Evolutionary conservation across 2,329 filamentous ascomycete genomes (phyloP).

Genomic region (Colletotrichum sp.): DNA sequence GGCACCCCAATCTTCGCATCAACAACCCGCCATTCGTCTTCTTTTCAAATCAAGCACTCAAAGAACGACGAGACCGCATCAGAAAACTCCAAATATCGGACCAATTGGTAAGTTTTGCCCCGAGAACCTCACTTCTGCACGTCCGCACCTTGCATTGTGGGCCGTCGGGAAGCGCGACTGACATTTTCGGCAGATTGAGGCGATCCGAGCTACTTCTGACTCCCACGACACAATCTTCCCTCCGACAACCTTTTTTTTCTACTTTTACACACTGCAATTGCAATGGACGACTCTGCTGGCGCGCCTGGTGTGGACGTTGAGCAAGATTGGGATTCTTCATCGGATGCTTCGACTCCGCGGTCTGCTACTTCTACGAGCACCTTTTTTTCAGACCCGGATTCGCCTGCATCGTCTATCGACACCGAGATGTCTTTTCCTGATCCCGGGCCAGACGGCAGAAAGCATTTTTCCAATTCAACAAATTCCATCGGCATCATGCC

Average conservation of each 20-base stretch:
- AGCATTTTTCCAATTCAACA: rapidly evolving
- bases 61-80: neutral
- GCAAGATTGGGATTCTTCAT: neutral
- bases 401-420: neutral
- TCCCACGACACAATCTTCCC: neutral
- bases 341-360: neutral
- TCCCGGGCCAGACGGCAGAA: rapidly evolving
- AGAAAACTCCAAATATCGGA: neutral
- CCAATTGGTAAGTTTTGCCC: neutral
- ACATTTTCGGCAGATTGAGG: neutral
- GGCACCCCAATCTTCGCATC: neutral
- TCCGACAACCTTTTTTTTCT: neutral
- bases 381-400: neutral
- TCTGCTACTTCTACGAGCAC: neutral
- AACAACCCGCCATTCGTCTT: neutral
- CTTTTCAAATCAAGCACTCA: neutral
- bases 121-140: neutral
- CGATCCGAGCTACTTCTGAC: neutral
- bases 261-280: neutral
- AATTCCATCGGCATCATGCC: neutral
- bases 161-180: neutral
- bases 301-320: neutral
- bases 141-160: neutral
- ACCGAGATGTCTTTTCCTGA: neutral
- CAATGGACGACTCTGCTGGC: neutral